Percentiles rank a stretch among this genome's conserved stretches.
phyloP scores from a whole-genome alignment of 345 rosid species.

The Noccaea bulbosa region DNA sequence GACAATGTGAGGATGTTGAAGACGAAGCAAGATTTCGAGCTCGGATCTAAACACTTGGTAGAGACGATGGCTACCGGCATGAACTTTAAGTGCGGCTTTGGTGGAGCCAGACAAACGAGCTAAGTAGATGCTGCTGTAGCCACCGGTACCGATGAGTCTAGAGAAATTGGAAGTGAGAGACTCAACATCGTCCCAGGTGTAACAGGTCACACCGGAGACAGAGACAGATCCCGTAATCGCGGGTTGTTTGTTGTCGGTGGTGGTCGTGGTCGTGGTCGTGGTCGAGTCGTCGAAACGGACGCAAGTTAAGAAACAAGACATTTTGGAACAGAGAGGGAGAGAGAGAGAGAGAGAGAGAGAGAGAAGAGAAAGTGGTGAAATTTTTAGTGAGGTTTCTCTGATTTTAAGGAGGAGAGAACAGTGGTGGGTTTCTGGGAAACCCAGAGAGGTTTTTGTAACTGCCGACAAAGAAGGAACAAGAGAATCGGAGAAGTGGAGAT shows the following conservation, averaged over 20 bases:
- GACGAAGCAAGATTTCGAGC: constrained; percentile 68
- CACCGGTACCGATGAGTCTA: constrained; percentile 68
- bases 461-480: constrained; percentile 38
- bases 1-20: constrained; percentile 72
- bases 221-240: constrained; percentile 5
- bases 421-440: constrained; percentile 39
- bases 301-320: constrained; percentile 54
- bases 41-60: constrained; percentile 68
- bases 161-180: constrained; percentile 57
- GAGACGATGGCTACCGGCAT: constrained; percentile 63
- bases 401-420: constrained; percentile 36
- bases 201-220: constrained; percentile 45
- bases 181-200: constrained; percentile 60
- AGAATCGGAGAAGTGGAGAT: constrained; percentile 26
- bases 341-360: constrained; percentile 21
- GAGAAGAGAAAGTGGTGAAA: constrained; percentile 21
- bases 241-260: constrained; percentile 3
- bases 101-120: constrained; percentile 51
- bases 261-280: not conserved
- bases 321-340: constrained; percentile 29
- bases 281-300: constrained; percentile 40
- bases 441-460: constrained; percentile 6
- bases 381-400: constrained; percentile 16
- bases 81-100: constrained; percentile 71
- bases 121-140: constrained; percentile 80